Evolutionary conservation across 2,329 filamentous ascomycete species (phyloP).

Genomic region (Apiospora aurea): DNA sequence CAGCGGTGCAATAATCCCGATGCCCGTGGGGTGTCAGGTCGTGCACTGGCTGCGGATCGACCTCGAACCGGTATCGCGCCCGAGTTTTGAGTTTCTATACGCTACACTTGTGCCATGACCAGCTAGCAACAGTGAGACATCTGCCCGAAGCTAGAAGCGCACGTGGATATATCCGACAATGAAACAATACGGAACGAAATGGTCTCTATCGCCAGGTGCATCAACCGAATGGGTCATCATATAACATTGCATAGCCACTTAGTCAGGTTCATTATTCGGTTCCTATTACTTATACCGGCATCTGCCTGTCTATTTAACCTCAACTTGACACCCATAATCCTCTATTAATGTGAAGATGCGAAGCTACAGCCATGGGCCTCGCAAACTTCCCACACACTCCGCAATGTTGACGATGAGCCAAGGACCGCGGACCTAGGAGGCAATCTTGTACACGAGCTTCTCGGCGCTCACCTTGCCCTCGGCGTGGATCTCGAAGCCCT

Average conservation of each 20-base stretch:
- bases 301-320: neutral
- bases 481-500: conserved; percentile 39
- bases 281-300: neutral
- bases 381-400: neutral
- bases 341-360: neutral
- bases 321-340: neutral
- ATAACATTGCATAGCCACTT: neutral
- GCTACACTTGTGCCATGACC: neutral
- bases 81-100: neutral
- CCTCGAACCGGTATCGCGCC: neutral
- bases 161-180: neutral
- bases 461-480: conserved; percentile 42
- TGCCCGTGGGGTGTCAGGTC: neutral
- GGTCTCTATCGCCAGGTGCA: neutral
- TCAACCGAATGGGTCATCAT: neutral
- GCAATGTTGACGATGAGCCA: neutral
- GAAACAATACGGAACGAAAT: neutral
- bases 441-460: conserved; percentile 44
- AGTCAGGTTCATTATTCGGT: neutral
- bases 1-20: neutral
- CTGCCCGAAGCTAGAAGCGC: neutral
- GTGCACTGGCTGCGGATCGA: conserved; percentile 3
- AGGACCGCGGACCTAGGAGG: neutral
- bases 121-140: neutral
- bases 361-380: neutral